A percentile compares a stretch with the other conserved stretches of the same genome.
Conservation (phyloP, 306 rosid species). For the Carpinus fangiana region DNA sequence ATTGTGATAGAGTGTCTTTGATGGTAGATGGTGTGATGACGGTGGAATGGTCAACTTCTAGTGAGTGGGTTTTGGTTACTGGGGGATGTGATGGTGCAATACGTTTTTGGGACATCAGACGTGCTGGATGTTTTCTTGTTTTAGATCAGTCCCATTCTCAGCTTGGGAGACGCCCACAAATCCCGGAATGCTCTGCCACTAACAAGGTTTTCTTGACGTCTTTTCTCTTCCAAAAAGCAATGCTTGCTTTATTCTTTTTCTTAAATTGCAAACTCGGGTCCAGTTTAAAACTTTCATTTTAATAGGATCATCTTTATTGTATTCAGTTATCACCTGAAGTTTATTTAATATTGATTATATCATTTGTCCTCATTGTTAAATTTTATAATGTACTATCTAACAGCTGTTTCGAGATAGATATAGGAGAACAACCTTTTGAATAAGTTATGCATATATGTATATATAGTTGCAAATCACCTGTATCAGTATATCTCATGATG, state of each 20-base stretch:
- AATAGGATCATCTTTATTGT: neutral
- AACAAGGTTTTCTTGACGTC: constrained; percentile 54
- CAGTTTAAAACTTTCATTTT: neutral
- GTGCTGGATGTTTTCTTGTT: constrained; percentile 82
- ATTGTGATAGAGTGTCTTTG: constrained; percentile 22
- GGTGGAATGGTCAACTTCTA: constrained; percentile 89
- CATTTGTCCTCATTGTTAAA: neutral
- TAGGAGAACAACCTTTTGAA: neutral
- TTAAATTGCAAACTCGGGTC: neutral
- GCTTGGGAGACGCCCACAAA: constrained; percentile 87
- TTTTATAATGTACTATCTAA: neutral
- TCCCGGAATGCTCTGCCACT: constrained; percentile 44
- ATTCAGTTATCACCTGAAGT: neutral
- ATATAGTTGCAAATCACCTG: neutral
- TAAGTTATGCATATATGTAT: neutral
- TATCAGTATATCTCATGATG: neutral
- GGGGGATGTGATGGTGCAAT: constrained; percentile 99
- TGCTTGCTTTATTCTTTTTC: neutral
- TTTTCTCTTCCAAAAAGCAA: constrained; percentile 14
- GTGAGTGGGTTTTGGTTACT: constrained; percentile 84
- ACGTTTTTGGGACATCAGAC: constrained; percentile 96
- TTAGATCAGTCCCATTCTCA: constrained; percentile 87
- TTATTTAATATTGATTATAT: neutral
- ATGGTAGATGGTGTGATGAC: constrained; percentile 87
- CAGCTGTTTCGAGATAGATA: neutral